Evolutionary conservation across 2,329 filamentous ascomycete genomes (phyloP), one percentile per base, ranked within the genome.

Genomic region (Sarocladiaceae sp.): DNA sequence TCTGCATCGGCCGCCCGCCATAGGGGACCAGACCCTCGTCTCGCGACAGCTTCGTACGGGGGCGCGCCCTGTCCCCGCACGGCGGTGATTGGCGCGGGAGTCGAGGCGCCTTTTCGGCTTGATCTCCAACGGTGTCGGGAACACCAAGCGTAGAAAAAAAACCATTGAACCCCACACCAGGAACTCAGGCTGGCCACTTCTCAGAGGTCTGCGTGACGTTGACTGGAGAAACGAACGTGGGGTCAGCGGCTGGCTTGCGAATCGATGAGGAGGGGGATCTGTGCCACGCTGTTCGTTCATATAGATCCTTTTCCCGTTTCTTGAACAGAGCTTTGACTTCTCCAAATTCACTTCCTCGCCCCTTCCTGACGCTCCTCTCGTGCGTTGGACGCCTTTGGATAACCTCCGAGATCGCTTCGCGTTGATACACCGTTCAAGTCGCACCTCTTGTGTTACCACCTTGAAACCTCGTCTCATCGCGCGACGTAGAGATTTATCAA

Each of bases 51-150:
- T 24, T 41, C 13, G 37, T 41, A 13, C n/a, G 37, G 20, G 15
- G 31, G 45, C n/a, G 16, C 39, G 4, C 20, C 19, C 6, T 45
- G 35, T 33, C 46, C 35, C 32, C 42, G 27, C 40, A 5, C 29
- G 10, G 15, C 24, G 24, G 6, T 49, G 47, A 49, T 49, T 49
- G 47, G 47, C 34, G 47, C 47, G 47, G 47, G 20, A 49, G 40
- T 24, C 33, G 40, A 43, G 40, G 37, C 37, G 37, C 37, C 37
- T 41, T 41, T 41, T 41, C 37, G 37, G 37, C 37, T 41, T 41
- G 37, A 41, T 24, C 37, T 41, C 24, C 37, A 41, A 29, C 24
- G 29, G 23, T 41, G 26, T 41, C 37, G 37, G 23, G 37, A 24
- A 18, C 26, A n/a, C 37, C 26, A 41, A 24, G 37, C 37, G 26